phyloP scores from a whole-genome alignment of 305 asterid genomes.

The Plantago coronopus region DNA sequence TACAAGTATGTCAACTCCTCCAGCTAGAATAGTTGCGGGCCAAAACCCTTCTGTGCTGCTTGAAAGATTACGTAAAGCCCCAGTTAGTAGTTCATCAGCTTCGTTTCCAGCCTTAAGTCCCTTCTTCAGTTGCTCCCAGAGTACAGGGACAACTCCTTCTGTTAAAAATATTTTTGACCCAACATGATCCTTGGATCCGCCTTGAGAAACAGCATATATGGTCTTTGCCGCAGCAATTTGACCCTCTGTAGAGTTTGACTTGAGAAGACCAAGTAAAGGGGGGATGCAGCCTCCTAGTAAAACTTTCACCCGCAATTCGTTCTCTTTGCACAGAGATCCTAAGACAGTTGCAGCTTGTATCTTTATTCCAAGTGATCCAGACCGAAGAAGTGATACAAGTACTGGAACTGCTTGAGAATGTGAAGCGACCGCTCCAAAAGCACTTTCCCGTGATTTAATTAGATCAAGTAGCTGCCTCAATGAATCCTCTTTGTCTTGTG shows the following conservation, averaged over 20 bases:
- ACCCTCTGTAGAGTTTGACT: slow-evolving; percentile 86
- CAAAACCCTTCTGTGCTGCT: slow-evolving; percentile 98
- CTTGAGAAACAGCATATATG: slow-evolving; percentile 95
- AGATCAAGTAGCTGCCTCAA: slow-evolving; percentile 81
- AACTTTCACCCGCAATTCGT: slow-evolving; percentile 90
- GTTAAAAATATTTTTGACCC: slow-evolving; percentile 98
- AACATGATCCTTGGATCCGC: slow-evolving; percentile 91
- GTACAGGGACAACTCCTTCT: slow-evolving; percentile 95
- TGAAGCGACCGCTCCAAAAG: slow-evolving; percentile 96
- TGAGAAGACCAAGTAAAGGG: slow-evolving; percentile 96
- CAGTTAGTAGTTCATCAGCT: slow-evolving; percentile 83
- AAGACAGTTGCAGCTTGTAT: slow-evolving; percentile 89
- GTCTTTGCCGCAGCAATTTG: slow-evolving; percentile 97
- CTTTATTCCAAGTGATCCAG: slow-evolving; percentile 84
- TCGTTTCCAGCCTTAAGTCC: slow-evolving; percentile 86
- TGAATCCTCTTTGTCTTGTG: slow-evolving; percentile 77
- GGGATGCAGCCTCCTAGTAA: slow-evolving; percentile 99
- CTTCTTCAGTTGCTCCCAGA: slow-evolving; percentile 88
- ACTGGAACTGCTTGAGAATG: slow-evolving; percentile 99
- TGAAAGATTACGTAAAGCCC: slow-evolving; percentile 82
- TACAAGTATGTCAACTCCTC: slow-evolving; percentile 90
- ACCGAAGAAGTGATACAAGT: slow-evolving; percentile 87
- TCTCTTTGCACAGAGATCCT: slow-evolving; percentile 95
- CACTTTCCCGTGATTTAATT: slow-evolving; percentile 77
- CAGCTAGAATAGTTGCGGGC: slow-evolving; percentile 77